phyloP scores from a whole-genome alignment of 441 rosid genomes.

The Adansonia rubrostipa region DNA sequence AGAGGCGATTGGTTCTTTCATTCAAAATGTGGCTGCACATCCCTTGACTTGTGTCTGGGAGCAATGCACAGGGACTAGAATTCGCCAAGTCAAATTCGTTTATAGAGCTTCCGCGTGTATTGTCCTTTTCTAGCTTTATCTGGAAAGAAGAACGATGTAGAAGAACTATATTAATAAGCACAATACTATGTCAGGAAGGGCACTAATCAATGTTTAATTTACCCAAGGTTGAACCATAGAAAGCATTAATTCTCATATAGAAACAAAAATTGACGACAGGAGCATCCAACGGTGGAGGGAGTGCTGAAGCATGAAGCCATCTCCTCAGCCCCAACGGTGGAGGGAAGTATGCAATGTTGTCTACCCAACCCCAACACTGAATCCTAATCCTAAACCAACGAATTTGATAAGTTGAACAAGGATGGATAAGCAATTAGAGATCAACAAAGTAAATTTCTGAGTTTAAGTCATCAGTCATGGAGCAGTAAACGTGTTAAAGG shows the following conservation, averaged over 20 bases:
- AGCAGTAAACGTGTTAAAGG: too few species aligned
- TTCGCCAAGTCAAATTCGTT: neutral
- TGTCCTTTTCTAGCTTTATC: neutral
- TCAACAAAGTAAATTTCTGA: too few species aligned
- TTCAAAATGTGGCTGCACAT: neutral
- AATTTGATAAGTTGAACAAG: too few species aligned
- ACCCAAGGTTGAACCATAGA: too few species aligned
- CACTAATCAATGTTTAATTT: neutral
- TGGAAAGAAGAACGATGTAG: neutral
- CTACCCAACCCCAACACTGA: too few species aligned
- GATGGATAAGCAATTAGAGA: too few species aligned
- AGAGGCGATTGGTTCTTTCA: neutral
- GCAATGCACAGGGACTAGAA: neutral
- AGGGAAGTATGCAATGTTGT: constrained; percentile 8
- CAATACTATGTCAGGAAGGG: neutral
- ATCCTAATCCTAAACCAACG: too few species aligned
- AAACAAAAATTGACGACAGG: neutral
- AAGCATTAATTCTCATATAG: too few species aligned
- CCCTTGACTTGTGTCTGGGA: neutral
- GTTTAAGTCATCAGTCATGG: too few species aligned
- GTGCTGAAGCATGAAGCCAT: constrained; percentile 44
- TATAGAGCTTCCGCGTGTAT: neutral
- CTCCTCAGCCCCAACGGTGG: constrained; percentile 38
- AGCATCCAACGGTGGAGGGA: constrained; percentile 48
- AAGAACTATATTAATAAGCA: neutral